Conservation (phyloP, 257 asterid genomes). For the Gentiana macrophylla region DNA sequence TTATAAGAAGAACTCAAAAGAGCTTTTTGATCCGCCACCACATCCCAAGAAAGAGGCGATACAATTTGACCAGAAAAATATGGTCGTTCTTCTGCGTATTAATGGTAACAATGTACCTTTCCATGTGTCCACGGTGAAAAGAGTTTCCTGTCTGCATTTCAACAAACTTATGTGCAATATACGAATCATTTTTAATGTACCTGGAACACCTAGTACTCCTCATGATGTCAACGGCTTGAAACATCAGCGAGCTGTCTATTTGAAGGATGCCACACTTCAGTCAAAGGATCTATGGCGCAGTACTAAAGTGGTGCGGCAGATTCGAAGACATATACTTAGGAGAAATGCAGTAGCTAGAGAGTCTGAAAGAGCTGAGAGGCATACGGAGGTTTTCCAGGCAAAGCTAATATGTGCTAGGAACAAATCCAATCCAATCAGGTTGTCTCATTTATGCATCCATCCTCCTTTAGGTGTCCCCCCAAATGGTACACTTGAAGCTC, state of each 20-base stretch:
- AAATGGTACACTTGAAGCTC: neutral
- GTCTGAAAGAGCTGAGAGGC: conserved; percentile 74
- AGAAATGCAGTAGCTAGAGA: conserved; percentile 61
- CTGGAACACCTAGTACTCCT: conserved; percentile 60
- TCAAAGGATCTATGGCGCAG: conserved; percentile 67
- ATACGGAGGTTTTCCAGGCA: conserved; percentile 58
- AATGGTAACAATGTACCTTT: conserved; percentile 68
- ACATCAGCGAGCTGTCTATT: conserved; percentile 43
- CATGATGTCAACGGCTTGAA: conserved; percentile 45
- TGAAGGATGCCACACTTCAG: conserved; percentile 57
- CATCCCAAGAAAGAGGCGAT: conserved; percentile 54
- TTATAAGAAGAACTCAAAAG: conserved; percentile 29
- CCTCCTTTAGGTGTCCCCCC: conserved; percentile 60
- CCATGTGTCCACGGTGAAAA: conserved; percentile 57
- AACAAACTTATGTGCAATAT: conserved; percentile 48
- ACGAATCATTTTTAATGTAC: conserved; percentile 53
- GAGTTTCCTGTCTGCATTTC: conserved; percentile 65
- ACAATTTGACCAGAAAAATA: conserved; percentile 62
- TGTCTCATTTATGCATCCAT: conserved; percentile 60
- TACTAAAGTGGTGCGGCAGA: conserved; percentile 54
- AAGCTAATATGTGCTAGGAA: conserved; percentile 48
- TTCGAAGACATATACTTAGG: conserved; percentile 34
- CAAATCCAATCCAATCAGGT: conserved; percentile 53
- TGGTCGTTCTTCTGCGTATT: conserved; percentile 52
- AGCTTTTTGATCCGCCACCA: conserved; percentile 51